These are phyloP conservation scores for Grigorovia jiainica DNA, from an alignment of 805 yeast genomes.

Conservation along the genomic window DNA sequence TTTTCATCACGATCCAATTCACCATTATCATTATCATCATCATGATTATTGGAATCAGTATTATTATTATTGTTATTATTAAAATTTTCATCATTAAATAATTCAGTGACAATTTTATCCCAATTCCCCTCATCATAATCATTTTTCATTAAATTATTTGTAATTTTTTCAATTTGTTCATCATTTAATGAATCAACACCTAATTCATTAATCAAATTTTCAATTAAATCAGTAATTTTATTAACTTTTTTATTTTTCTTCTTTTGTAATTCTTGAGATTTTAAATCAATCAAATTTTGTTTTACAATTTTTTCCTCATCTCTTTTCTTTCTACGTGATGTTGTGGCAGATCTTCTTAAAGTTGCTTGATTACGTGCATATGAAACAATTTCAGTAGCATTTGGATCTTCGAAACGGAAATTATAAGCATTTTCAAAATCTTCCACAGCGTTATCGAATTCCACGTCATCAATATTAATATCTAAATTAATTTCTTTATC, in stretches of 20 bases:
- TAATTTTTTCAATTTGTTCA: conserved; percentile 53
- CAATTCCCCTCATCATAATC: conserved; percentile 88
- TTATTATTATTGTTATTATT: conserved; percentile 47
- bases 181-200: conserved; percentile 41
- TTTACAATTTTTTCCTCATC: conserved; percentile 53
- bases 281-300: conserved; percentile 41
- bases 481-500: conserved; percentile 49
- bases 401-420: conserved; percentile 89
- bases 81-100: conserved; percentile 80
- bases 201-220: conserved; percentile 34
- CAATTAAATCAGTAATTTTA: conserved; percentile 58
- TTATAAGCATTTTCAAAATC: conserved; percentile 87
- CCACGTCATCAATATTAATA: conserved; percentile 58
- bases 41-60: conserved; percentile 49
- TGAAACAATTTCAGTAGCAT: conserved; percentile 80
- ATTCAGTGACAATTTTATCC: conserved; percentile 77
- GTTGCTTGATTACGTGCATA: conserved; percentile 95
- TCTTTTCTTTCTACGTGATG: conserved; percentile 74
- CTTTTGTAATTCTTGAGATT: conserved; percentile 53
- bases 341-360: conserved; percentile 67
- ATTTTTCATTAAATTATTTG: conserved; percentile 67
- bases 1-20: conserved; percentile 35
- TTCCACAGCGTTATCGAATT: conserved; percentile 88
- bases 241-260: conserved; percentile 70
- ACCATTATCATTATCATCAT: conserved; percentile 24